phyloP scores from a whole-genome alignment of 139 green algal species.

The Picochlorum sp. region DNA sequence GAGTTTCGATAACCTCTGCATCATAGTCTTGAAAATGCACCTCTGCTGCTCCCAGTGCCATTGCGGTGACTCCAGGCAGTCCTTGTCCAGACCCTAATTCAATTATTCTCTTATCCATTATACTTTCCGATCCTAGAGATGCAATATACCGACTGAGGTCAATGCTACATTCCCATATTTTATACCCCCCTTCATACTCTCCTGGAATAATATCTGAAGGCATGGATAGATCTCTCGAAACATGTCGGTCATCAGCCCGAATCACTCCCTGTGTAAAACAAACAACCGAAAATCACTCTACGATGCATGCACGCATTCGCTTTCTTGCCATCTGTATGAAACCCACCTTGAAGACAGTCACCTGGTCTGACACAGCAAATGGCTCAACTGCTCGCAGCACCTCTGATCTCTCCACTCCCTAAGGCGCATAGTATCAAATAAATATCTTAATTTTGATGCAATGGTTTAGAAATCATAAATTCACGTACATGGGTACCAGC shows the following conservation, averaged over 20 bases:
- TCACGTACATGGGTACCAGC: constrained; percentile 1
- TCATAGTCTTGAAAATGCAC: constrained; percentile 30
- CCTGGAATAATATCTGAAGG: constrained; percentile 27
- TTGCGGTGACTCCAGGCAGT: constrained; percentile 69
- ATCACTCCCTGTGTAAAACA: too few relatives aligned
- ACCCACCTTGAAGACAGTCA: too few relatives aligned
- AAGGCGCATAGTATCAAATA: too few relatives aligned
- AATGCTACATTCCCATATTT: constrained; percentile 81
- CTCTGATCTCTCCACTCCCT: too few relatives aligned
- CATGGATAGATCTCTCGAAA: neutral
- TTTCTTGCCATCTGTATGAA: too few relatives aligned
- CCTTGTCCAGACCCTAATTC: constrained; percentile 89
- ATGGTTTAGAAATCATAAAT: too few relatives aligned
- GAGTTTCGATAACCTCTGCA: constrained; percentile 3
- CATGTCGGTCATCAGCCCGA: neutral
- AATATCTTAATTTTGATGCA: too few relatives aligned
- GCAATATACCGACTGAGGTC: constrained; percentile 67
- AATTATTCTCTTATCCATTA: constrained; percentile 56
- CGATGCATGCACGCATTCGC: too few relatives aligned
- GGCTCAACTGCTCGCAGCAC: too few relatives aligned
- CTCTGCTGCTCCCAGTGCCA: constrained; percentile 40
- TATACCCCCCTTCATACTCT: constrained; percentile 68
- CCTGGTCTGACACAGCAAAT: too few relatives aligned
- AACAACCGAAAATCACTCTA: too few relatives aligned
- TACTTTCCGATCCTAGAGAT: neutral